Conservation (phyloP, 495 filamentous ascomycete genomes). For the Aspergillus coremiiformis region DNA sequence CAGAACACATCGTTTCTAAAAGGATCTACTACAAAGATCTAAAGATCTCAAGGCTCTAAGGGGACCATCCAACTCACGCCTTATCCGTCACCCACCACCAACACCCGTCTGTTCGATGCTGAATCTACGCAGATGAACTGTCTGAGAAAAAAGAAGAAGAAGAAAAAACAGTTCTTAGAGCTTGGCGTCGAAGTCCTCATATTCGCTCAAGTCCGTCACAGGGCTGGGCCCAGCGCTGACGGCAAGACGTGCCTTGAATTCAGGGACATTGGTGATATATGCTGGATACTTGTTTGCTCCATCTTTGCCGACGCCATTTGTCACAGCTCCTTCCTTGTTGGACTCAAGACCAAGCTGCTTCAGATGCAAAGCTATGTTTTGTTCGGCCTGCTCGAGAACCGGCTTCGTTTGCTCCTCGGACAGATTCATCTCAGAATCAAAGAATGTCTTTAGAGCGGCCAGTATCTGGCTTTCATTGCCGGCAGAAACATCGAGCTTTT, state of each 20-base stretch:
- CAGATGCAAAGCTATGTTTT: slow-evolving; percentile 31
- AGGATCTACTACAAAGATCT: not conserved
- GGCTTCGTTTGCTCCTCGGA: slow-evolving; percentile 34
- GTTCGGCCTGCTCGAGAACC: slow-evolving; percentile 39
- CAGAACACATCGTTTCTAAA: not conserved
- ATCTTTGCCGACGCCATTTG: slow-evolving; percentile 26
- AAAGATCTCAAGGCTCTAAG: too few relatives aligned
- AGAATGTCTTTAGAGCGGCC: slow-evolving; percentile 40
- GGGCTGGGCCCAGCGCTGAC: slow-evolving; percentile 63
- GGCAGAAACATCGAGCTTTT: slow-evolving; percentile 38
- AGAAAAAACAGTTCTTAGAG: slow-evolving; percentile 34
- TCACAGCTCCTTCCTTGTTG: slow-evolving; percentile 16
- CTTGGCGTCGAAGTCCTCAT: slow-evolving; percentile 73
- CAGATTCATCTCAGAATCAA: slow-evolving; percentile 40
- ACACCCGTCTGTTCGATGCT: not conserved
- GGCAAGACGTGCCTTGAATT: slow-evolving; percentile 65
- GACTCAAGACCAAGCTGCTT: slow-evolving; percentile 34
- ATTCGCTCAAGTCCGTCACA: slow-evolving; percentile 68
- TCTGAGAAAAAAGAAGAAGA: not conserved
- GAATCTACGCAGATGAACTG: not conserved
- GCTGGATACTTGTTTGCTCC: slow-evolving; percentile 24
- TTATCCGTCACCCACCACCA: not conserved
- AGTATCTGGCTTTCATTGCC: slow-evolving; percentile 38
- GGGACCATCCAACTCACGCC: not conserved
- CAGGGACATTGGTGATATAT: slow-evolving; percentile 63